A percentile compares a stretch with the other conserved stretches of the same genome.
Conservation (phyloP, 2,329 filamentous ascomycete species). For the Fusarium drepaniforme region DNA sequence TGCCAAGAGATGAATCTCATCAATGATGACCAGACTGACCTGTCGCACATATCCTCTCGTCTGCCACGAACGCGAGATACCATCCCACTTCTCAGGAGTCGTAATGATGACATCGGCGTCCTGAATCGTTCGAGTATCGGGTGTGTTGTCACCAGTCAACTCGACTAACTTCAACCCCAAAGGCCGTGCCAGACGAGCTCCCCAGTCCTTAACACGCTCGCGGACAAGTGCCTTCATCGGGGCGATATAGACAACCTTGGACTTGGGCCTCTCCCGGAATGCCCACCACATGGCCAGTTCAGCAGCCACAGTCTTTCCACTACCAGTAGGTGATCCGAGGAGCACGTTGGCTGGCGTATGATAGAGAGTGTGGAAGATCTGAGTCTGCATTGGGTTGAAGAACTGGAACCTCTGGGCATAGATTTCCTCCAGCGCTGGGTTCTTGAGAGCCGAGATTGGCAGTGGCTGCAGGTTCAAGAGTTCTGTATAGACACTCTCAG, state of each 20-base stretch:
- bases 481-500: conserved; percentile 97
- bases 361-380: conserved; percentile 97
- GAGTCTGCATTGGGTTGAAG: conserved; percentile 99
- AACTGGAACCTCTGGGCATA: conserved; percentile 92
- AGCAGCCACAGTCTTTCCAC: conserved; percentile 96
- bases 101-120: conserved; percentile 98
- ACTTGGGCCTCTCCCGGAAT: conserved; percentile 92
- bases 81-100: conserved; percentile 99
- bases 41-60: conserved; percentile 96
- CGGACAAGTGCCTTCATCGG: conserved; percentile 99
- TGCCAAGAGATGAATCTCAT: conserved; percentile 97
- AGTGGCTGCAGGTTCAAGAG: conserved; percentile 92
- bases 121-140: conserved; percentile 93
- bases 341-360: conserved; percentile 93
- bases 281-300: conserved; percentile 99
- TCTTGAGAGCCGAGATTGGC: conserved; percentile 87
- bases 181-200: conserved; percentile 80
- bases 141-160: conserved; percentile 96
- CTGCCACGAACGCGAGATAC: conserved; percentile 98
- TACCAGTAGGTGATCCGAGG: conserved; percentile 94
- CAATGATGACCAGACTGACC: conserved; percentile 96
- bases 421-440: conserved; percentile 86
- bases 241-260: conserved; percentile 98
- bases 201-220: conserved; percentile 97
- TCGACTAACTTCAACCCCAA: conserved; percentile 94